These are phyloP conservation scores for Cladophialophora chaetospira DNA, from an alignment of 2,329 filamentous ascomycete genomes.

Conservation along the genomic window DNA sequence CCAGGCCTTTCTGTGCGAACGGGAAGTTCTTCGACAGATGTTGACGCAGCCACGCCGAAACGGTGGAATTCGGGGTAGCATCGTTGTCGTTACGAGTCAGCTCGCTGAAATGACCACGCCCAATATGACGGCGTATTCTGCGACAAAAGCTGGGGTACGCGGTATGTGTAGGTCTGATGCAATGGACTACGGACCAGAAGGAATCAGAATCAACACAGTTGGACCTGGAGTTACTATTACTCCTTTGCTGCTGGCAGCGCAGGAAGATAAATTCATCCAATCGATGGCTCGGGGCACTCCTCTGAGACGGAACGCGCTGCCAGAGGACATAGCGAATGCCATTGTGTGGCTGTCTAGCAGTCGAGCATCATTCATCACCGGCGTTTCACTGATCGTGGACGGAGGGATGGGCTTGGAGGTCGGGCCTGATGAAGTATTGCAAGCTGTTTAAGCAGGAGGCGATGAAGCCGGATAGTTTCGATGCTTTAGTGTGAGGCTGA, in stretches of 20 bases:
- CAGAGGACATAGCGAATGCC: not conserved
- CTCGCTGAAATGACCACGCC: not conserved
- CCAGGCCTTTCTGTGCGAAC: not conserved
- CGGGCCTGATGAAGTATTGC: too few species aligned
- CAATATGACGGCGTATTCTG: not conserved
- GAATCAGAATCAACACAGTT: not conserved
- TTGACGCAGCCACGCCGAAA: not conserved
- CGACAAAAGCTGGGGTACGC: not conserved
- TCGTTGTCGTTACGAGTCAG: not conserved
- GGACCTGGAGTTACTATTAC: not conserved
- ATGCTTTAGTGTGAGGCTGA: too few species aligned
- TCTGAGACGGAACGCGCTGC: not conserved
- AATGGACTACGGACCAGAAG: not conserved
- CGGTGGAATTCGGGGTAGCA: not conserved
- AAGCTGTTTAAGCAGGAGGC: too few species aligned
- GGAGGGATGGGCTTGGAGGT: too few species aligned
- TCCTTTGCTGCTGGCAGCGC: not conserved
- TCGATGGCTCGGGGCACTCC: not conserved
- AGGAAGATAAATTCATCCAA: not conserved
- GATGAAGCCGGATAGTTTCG: too few species aligned
- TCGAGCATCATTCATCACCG: not conserved
- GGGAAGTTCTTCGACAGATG: not conserved
- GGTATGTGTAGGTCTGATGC: conserved; percentile 1
- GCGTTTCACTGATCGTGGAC: not conserved
- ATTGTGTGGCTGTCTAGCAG: not conserved